Base-by-base conservation (phyloP, 2,329 filamentous ascomycete species). In the Penicillium palitans region DNA sequence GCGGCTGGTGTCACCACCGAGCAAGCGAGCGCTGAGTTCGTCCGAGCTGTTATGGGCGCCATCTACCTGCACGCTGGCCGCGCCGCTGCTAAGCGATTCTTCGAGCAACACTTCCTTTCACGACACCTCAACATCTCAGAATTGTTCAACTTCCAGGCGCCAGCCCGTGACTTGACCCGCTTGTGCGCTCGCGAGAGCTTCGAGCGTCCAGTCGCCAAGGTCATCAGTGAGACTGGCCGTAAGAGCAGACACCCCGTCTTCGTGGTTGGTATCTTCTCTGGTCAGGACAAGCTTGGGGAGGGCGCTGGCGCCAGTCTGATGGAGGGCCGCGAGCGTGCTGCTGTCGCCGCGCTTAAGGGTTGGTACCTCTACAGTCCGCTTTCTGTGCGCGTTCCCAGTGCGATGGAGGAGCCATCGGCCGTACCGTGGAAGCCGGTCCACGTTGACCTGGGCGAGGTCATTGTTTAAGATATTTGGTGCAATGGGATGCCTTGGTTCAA, bases 301-400 rank as follows among this genome's bases (percentile, higher is more conserved):
- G 95, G 88, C n/a, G 83, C 87, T 21, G 95, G 90, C 25, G 80
- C 88, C 49, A 93, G 85, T 75, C 80, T 98, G 57, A 83, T 91
- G 65, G 85, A 91, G 68, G 93, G 90, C 33, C 86, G 91, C 63
- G 83, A 85, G 63, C 85, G 90, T 74, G 95, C 95, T 21, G 87
- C 90, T 39, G 93, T 96, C 70, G 88, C 89, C 62, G 88, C 92
- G 19, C 81, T 99, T 71, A 96, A 96, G 82, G 83, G 88, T 6
- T 99, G 95, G 95, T 99, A 99, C 76, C 81, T 99, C 53, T 99
- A 99, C 80, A 93, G 88, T 74, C 93, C 95, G 1, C 71, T 84
- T 66, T 78, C 85, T 63, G 83, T 86, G 50, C 82, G 83, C 58
- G 80, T 91, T 61, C 89, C 89, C 25, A 90, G 88, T 71, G 87